phyloP scores from a whole-genome alignment of 352 stramenopile genomes.

The Hyaloperonospora brassicae region DNA sequence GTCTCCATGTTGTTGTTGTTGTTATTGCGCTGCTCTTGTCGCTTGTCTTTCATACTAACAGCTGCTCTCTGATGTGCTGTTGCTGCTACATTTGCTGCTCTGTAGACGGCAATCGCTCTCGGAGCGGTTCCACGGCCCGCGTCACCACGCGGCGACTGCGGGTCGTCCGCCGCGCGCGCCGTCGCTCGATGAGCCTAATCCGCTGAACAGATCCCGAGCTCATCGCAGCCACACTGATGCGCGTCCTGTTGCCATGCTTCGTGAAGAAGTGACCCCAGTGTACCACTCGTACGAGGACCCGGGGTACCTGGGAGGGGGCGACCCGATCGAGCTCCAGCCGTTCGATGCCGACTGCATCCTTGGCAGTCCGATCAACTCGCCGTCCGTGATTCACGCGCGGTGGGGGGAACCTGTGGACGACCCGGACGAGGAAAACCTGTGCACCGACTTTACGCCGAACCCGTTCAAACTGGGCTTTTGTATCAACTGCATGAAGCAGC shows the following conservation, averaged over 20 bases:
- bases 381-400: slow-evolving; percentile 75
- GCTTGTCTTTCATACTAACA: too few relatives aligned
- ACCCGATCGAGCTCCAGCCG: slow-evolving; percentile 49
- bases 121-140: slow-evolving; percentile 25
- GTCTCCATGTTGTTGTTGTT: too few relatives aligned
- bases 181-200: slow-evolving; percentile 20
- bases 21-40: too few relatives aligned
- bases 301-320: slow-evolving; percentile 40
- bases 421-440: slow-evolving; percentile 74
- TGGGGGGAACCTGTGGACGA: slow-evolving; percentile 80
- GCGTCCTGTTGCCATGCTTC: slow-evolving; percentile 12
- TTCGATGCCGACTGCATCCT: slow-evolving; percentile 79
- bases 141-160: slow-evolving; percentile 3
- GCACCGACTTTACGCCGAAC: slow-evolving; percentile 72
- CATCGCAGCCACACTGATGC: slow-evolving; percentile 30
- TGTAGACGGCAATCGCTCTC: slow-evolving; percentile 29
- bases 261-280: slow-evolving; percentile 35
- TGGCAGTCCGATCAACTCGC: slow-evolving; percentile 60
- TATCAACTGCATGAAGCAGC: slow-evolving; percentile 87
- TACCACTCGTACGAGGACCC: slow-evolving; percentile 79
- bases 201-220: slow-evolving; percentile 16
- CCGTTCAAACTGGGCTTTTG: slow-evolving; percentile 84
- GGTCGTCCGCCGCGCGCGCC: slow-evolving; percentile 15
- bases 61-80: slow-evolving; percentile 7
- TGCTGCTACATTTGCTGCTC: not conserved